Conservation (phyloP, 352 stramenopile species). For the Pythium aristosporum region DNA sequence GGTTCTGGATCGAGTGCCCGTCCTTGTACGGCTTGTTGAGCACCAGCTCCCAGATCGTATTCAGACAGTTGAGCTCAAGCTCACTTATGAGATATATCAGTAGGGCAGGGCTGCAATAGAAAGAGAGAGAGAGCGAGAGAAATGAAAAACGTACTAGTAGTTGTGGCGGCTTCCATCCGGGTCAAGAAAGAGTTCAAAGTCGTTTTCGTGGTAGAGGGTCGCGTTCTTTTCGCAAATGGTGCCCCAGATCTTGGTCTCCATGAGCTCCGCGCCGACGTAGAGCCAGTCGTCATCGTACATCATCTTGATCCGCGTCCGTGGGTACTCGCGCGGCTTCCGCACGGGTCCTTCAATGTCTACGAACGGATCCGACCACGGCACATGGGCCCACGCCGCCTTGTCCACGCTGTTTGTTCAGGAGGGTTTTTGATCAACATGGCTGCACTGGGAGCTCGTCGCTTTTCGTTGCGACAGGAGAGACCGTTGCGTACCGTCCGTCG, state of each 20-base stretch:
- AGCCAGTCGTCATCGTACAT: constrained; percentile 76
- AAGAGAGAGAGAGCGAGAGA: background rate
- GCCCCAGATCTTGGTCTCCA: constrained; percentile 76
- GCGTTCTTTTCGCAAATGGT: constrained; percentile 67
- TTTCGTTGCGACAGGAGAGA: background rate
- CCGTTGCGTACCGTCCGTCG: constrained; percentile 40
- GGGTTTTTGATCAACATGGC: background rate
- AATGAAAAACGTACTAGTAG: constrained; percentile 68
- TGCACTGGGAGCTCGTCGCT: constrained; percentile 3
- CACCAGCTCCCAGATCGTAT: constrained; percentile 90
- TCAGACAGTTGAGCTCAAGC: constrained; percentile 90
- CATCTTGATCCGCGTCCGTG: constrained; percentile 74
- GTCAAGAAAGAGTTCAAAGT: constrained; percentile 94
- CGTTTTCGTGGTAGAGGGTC: constrained; percentile 89
- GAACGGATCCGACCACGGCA: constrained; percentile 68
- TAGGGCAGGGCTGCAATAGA: background rate
- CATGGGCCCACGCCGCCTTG: constrained; percentile 67
- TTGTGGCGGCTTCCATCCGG: constrained; percentile 74
- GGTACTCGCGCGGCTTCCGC: constrained; percentile 40
- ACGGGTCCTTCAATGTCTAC: constrained; percentile 72
- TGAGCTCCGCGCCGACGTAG: constrained; percentile 66
- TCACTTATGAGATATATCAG: constrained; percentile 48
- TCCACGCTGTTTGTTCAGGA: constrained; percentile 35
- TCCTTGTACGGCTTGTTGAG: constrained; percentile 88
- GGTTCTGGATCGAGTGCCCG: constrained; percentile 76